Conservation (phyloP, 495 filamentous ascomycete genomes). For the Podospora comata region DNA sequence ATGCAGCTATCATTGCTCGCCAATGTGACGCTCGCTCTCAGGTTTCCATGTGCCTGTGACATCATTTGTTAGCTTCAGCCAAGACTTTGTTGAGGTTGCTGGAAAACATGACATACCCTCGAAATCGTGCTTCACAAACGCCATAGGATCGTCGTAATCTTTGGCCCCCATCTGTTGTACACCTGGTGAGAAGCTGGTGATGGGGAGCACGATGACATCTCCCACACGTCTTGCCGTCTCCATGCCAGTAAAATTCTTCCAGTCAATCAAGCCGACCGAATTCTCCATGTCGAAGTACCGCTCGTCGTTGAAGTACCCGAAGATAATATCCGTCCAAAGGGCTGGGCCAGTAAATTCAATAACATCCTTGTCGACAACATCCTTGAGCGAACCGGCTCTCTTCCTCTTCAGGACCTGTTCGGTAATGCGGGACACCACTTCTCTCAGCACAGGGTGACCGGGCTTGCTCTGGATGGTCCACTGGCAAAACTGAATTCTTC, state of each 20-base stretch:
- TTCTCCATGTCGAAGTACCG: constrained; percentile 79
- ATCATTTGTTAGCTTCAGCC: background rate
- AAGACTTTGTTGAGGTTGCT: background rate
- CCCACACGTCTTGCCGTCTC: constrained; percentile 78
- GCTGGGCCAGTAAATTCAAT: constrained; percentile 95
- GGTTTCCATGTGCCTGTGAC: constrained; percentile 74
- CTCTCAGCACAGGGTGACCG: constrained; percentile 85
- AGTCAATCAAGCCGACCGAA: constrained; percentile 72
- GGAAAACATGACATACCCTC: constrained; percentile 59
- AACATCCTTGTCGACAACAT: constrained; percentile 70
- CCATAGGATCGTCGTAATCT: constrained; percentile 90
- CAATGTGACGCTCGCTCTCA: constrained; percentile 61
- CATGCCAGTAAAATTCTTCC: constrained; percentile 86
- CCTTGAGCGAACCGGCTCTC: constrained; percentile 60
- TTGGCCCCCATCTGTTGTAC: constrained; percentile 92
- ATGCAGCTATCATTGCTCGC: constrained; percentile 31
- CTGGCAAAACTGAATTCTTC: constrained; percentile 95
- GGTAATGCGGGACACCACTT: constrained; percentile 83
- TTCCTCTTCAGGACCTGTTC: constrained; percentile 76
- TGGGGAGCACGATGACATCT: constrained; percentile 89
- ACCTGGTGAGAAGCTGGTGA: constrained; percentile 95
- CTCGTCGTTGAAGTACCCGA: constrained; percentile 88
- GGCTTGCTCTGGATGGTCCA: constrained; percentile 98
- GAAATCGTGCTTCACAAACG: constrained; percentile 96
- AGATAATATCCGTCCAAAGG: constrained; percentile 90